Evolutionary conservation across 1,139 yeast genomes (phyloP), one percentile per base, ranked within the genome.

Genomic region (Saccharomycopsis hybrid): DNA sequence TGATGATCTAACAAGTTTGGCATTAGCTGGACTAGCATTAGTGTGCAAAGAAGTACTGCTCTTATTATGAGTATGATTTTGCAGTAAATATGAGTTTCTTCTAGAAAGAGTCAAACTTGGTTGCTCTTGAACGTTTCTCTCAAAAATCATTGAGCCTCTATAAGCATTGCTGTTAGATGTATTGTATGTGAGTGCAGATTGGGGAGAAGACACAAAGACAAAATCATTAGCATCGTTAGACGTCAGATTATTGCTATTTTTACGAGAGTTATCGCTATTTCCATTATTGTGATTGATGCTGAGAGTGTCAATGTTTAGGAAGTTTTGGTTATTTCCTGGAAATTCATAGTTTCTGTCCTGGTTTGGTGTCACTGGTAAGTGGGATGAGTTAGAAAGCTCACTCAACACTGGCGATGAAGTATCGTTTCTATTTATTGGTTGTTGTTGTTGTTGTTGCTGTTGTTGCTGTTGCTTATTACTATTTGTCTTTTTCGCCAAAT

Each of bases 51-150:
- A 42, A 2, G 43, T n/a, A 30, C 18, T 38, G 47, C 49, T 51
- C 29, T 44, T 38, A n/a, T n/a, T n/a, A n/a, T n/a, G n/a, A n/a
- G n/a, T n/a, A 18, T 25, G 13, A 4, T 11, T 29, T n/a, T 13
- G 29, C 35, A 39, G 50, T 9, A 44, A 27, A 30, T 37, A 47
- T 3, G 54, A 52, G 35, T 46, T 49, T 13, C 43, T 46, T 40
- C 52, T 40, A 8, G 52, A 49, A 30, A 49, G 46, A 5, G 46
- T 13, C n/a, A n/a, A n/a, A n/a, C n/a, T n/a, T 5, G 54, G 54
- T 18, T 41, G 54, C 39, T 52, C 55, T 36, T 52, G 53, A 8
- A 52, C 55, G 28, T 50, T 52, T 32, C 55, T 36, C 38, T 52
- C 55, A 36, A 52, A 52, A 28, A 52, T 52, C 33, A 52, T 36